Conservation (phyloP, 371 early-diverging fungal genomes). For the Mucor sp. region DNA sequence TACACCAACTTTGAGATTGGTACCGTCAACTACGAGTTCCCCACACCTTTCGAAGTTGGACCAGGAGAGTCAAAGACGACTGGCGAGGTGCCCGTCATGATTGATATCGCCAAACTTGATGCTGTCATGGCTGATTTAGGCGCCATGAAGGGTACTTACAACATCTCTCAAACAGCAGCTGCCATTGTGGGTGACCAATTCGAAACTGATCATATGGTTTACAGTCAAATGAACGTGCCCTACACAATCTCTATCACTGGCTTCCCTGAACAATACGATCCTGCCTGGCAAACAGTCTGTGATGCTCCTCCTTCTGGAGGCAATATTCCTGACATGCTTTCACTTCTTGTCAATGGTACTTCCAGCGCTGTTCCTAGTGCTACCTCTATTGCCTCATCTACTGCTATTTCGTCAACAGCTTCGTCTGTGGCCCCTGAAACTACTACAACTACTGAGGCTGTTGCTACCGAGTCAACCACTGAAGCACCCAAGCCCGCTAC, state of each 20-base stretch:
- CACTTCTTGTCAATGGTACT: neutral
- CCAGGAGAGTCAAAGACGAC: slow-evolving; percentile 7
- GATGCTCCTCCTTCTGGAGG: neutral
- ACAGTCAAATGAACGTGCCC: slow-evolving; percentile 33
- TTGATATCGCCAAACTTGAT: neutral
- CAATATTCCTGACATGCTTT: neutral
- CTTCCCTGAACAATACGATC: slow-evolving; percentile 5
- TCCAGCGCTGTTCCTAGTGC: neutral
- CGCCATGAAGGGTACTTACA: slow-evolving; percentile 5
- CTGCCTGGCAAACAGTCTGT: neutral
- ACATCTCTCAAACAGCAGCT: slow-evolving; percentile 27
- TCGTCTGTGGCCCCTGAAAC: neutral
- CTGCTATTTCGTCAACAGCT: neutral
- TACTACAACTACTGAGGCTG: neutral
- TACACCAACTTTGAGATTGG: slow-evolving; percentile 16
- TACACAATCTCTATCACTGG: slow-evolving; percentile 10
- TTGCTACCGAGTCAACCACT: slow-evolving; percentile 5
- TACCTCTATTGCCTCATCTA: neutral
- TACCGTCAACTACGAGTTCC: slow-evolving; percentile 20
- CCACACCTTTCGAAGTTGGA: slow-evolving; percentile 19
- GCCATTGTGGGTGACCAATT: slow-evolving; percentile 30
- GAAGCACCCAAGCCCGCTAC: slow-evolving; percentile 8
- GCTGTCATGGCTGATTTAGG: slow-evolving; percentile 8
- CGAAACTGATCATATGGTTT: slow-evolving; percentile 24
- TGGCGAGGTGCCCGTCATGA: slow-evolving; percentile 10